phyloP scores from a whole-genome alignment of 2,329 filamentous ascomycete genomes.

The Gliomastix tumulicola region DNA sequence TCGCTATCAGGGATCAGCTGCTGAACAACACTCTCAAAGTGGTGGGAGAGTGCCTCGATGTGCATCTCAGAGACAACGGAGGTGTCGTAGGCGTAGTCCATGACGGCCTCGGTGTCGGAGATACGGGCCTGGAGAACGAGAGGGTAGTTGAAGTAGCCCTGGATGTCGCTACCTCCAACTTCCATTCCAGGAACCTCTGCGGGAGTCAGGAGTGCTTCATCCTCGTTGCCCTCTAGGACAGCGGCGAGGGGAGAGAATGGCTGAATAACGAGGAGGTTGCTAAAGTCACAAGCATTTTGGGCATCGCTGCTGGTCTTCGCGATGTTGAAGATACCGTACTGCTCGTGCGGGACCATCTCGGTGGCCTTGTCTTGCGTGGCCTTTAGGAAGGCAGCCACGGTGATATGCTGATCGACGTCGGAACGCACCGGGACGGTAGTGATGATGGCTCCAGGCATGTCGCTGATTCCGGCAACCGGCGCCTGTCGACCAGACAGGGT shows the following conservation, averaged over 20 bases:
- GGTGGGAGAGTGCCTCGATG: neutral
- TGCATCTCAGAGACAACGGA: neutral
- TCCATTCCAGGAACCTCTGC: too few relatives aligned
- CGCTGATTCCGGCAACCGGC: slow-evolving; percentile 9
- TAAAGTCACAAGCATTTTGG: slow-evolving; percentile 9
- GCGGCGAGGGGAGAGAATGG: neutral
- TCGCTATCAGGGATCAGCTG: neutral
- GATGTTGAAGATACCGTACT: slow-evolving; percentile 12
- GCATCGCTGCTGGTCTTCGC: slow-evolving; percentile 5
- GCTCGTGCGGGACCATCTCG: slow-evolving; percentile 8
- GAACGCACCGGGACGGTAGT: slow-evolving; percentile 8
- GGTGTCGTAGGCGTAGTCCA: neutral
- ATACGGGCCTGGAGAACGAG: slow-evolving; percentile 1
- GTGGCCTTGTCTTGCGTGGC: slow-evolving; percentile 4
- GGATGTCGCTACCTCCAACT: neutral
- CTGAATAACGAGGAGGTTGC: slow-evolving; percentile 9
- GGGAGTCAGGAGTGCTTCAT: too few relatives aligned
- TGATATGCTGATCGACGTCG: neutral
- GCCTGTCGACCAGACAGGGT: slow-evolving; percentile 12
- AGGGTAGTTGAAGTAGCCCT: slow-evolving; percentile 1
- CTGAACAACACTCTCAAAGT: slow-evolving; percentile 1
- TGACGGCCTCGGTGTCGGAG: neutral
- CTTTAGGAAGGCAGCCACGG: slow-evolving; percentile 1
- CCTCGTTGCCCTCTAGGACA: neutral
- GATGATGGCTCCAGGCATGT: slow-evolving; percentile 11